These are phyloP conservation scores for Cadophora malorum DNA, from an alignment of 2,329 filamentous ascomycete species.

Conservation along the genomic window DNA sequence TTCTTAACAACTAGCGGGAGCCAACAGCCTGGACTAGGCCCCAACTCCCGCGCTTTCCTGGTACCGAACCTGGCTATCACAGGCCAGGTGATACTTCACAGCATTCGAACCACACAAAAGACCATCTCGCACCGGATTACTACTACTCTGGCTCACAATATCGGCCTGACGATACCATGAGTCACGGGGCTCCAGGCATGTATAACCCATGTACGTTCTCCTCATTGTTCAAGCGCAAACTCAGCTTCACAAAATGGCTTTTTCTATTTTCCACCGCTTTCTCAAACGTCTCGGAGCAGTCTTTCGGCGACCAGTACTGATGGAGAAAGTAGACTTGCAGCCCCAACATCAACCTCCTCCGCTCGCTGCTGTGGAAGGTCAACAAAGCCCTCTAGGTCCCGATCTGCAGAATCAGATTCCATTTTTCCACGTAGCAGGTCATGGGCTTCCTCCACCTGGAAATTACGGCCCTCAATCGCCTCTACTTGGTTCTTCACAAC, in stretches of 20 bases:
- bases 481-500: neutral
- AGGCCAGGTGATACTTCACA: neutral
- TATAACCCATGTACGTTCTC: neutral
- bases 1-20: neutral
- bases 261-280: neutral
- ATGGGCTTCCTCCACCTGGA: neutral
- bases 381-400: neutral
- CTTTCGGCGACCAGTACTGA: neutral
- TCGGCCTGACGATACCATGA: slow-evolving; percentile 7
- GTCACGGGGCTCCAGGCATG: slow-evolving; percentile 2
- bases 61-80: neutral
- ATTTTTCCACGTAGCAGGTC: neutral
- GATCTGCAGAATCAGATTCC: neutral
- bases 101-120: neutral
- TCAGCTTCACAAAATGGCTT: neutral
- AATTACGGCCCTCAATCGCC: neutral
- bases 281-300: neutral
- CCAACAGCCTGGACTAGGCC: neutral
- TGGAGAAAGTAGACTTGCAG: neutral
- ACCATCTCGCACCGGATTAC: neutral
- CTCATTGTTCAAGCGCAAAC: neutral
- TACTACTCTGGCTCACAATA: neutral
- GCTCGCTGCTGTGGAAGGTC: neutral
- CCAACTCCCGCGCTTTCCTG: neutral
- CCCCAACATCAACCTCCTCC: neutral